A percentile compares a stretch with the other conserved stretches of the same genome.
Conservation (phyloP, 73 alveolate species). For the Uronychia binucleata region DNA sequence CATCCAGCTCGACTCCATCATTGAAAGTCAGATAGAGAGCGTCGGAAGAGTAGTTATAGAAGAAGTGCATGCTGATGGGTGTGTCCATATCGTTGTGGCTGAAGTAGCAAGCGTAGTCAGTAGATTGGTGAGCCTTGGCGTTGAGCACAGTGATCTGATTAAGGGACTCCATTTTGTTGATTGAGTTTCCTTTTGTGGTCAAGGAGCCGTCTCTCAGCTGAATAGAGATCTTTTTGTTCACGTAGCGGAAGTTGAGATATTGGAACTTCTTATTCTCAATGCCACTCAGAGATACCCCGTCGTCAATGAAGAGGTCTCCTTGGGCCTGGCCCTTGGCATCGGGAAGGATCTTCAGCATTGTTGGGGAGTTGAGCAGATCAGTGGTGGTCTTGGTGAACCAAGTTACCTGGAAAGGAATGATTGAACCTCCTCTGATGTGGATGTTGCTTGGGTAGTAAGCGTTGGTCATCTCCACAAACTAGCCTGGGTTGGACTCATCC, state of each 20-base stretch:
- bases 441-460: slow-evolving; percentile 12
- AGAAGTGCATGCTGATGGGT: neutral
- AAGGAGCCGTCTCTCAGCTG: slow-evolving; percentile 32
- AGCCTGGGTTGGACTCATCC: slow-evolving; percentile 15
- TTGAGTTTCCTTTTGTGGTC: neutral
- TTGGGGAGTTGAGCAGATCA: slow-evolving; percentile 65
- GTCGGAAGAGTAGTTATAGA: neutral
- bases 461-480: neutral
- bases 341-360: slow-evolving; percentile 61
- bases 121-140: slow-evolving; percentile 22
- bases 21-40: slow-evolving; percentile 10
- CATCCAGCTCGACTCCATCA: neutral
- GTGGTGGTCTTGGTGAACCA: slow-evolving; percentile 27
- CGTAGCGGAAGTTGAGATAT: slow-evolving; percentile 34
- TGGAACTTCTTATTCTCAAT: slow-evolving; percentile 21
- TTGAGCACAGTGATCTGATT: slow-evolving; percentile 3
- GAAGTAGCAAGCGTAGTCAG: slow-evolving; percentile 50
- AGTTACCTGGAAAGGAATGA: slow-evolving; percentile 28
- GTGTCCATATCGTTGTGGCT: slow-evolving; percentile 17
- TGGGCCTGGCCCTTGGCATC: slow-evolving; percentile 55
- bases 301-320: slow-evolving; percentile 39
- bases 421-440: slow-evolving; percentile 44
- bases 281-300: slow-evolving; percentile 26
- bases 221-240: slow-evolving; percentile 18
- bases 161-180: neutral